Evolutionary conservation across 345 rosid genomes (phyloP), one percentile per base, ranked within the genome.

Genomic region (Viola odorata): DNA sequence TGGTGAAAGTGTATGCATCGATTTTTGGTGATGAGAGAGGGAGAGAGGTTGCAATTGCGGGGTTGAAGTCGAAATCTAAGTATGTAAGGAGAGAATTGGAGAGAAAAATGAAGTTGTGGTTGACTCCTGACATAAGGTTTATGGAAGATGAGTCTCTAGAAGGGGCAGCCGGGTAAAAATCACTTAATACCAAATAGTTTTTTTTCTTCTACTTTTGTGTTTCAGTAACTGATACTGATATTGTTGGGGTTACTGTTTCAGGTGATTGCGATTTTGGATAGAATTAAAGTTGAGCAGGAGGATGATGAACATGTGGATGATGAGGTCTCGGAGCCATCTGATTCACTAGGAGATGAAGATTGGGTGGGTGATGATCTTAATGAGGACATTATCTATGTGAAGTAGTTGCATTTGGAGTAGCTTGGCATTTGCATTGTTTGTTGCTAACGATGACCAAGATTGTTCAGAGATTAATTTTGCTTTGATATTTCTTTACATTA

Each of bases 1-100:
- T 92, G 66, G 98, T 89, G 39, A 92, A 92, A 75, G 98, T 89
- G 5, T 92, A 81, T 75, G 88, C 89, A 14, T 92, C 98, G 8
- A 96, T 89, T 58, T 92, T 87, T 63, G 98, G 98, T 4, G 96
- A 92, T 66, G 98, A 92, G 58, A 83, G 96, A 76, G 98, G 98
- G 59, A 89, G 79, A 78, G 96, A 89, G 32, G 81, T 87, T 64
- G 98, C 96, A 0, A 70, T 89, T 65, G 89, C 94, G 12, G 96
- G 96, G 45, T 75, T 92, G 74, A 87, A 87, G 64, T 70, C 98
- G 3, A 89, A 92, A 70, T 83, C 87, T 41, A 89, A 83, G 51
- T 89, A 92, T 37, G 94, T 87, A 55, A 83, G 98, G 45, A 63
- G 91, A 45, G 69, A 78, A 75, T 73, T 92, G 63, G 98, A 96